phyloP scores from a whole-genome alignment of 2,329 filamentous ascomycete genomes.

The Geosmithia putterillii region DNA sequence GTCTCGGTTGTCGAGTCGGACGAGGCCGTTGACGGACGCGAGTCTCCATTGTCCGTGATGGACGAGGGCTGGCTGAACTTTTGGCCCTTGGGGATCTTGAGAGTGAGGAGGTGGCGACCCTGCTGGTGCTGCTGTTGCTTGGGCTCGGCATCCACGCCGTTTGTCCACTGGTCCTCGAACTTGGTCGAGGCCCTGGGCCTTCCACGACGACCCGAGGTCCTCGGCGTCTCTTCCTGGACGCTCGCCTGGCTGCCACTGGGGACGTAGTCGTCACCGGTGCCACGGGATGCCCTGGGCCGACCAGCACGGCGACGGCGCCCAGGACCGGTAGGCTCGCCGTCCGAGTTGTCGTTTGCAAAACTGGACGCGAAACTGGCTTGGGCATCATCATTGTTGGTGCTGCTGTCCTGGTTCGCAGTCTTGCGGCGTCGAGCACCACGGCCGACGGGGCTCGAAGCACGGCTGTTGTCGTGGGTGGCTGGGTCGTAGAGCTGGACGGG shows the following conservation, averaged over 20 bases:
- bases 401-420: conserved; percentile 13
- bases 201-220: not conserved
- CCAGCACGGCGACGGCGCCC: conserved; percentile 6
- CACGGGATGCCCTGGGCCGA: not conserved
- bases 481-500: conserved; percentile 38
- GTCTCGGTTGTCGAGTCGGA: conserved; percentile 38
- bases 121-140: conserved; percentile 12
- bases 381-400: conserved; percentile 9
- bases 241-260: not conserved
- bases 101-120: conserved; percentile 18
- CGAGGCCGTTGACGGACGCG: conserved; percentile 38
- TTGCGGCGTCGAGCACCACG: conserved; percentile 18
- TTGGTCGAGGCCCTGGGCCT: conserved; percentile 2
- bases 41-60: conserved; percentile 28
- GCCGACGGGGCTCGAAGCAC: conserved; percentile 35
- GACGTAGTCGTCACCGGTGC: not conserved
- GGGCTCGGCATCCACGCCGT: conserved; percentile 6
- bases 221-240: not conserved
- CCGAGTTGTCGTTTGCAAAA: conserved; percentile 20
- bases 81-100: conserved; percentile 27
- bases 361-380: conserved; percentile 14
- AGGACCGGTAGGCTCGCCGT: conserved; percentile 12
- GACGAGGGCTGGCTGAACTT: conserved; percentile 24
- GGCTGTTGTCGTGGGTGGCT: conserved; percentile 35
- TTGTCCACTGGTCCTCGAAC: conserved; percentile 3